phyloP scores from a whole-genome alignment of 306 rosid species.

The Lathyrus aphaca region DNA sequence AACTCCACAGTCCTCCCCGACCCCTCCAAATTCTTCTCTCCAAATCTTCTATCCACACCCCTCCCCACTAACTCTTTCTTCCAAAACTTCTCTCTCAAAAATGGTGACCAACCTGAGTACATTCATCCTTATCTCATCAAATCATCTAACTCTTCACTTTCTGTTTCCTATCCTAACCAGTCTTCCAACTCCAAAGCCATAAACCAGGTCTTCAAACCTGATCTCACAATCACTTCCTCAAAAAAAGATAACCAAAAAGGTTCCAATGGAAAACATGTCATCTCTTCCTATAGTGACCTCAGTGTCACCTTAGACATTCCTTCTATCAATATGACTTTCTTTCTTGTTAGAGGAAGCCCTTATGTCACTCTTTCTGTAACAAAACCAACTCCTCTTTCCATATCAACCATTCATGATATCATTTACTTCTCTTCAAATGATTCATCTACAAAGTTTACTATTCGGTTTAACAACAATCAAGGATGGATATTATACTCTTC shows the following conservation, averaged over 20 bases:
- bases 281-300: conserved; percentile 65
- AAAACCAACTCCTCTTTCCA: conserved; percentile 38
- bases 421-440: conserved; percentile 47
- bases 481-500: conserved; percentile 69
- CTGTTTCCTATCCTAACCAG: conserved; percentile 59
- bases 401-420: conserved; percentile 60
- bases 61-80: conserved; percentile 72
- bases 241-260: conserved; percentile 11
- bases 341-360: conserved; percentile 81
- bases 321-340: conserved; percentile 52
- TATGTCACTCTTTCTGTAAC: conserved; percentile 50
- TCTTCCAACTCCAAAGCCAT: conserved; percentile 43
- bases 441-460: conserved; percentile 52
- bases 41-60: conserved; percentile 54
- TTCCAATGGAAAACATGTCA: conserved; percentile 43
- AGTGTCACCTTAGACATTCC: conserved; percentile 70
- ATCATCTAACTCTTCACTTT: conserved; percentile 52
- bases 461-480: conserved; percentile 58
- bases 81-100: conserved; percentile 64
- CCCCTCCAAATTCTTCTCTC: conserved; percentile 69
- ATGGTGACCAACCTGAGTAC: conserved; percentile 75
- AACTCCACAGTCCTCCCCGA: conserved; percentile 61
- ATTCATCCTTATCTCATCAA: conserved; percentile 68
- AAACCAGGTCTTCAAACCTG: conserved; percentile 55
- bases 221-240: conserved; percentile 57